Evolutionary conservation across 805 yeast genomes (phyloP).

Genomic region (Saccharomyces kudriavzevii): DNA sequence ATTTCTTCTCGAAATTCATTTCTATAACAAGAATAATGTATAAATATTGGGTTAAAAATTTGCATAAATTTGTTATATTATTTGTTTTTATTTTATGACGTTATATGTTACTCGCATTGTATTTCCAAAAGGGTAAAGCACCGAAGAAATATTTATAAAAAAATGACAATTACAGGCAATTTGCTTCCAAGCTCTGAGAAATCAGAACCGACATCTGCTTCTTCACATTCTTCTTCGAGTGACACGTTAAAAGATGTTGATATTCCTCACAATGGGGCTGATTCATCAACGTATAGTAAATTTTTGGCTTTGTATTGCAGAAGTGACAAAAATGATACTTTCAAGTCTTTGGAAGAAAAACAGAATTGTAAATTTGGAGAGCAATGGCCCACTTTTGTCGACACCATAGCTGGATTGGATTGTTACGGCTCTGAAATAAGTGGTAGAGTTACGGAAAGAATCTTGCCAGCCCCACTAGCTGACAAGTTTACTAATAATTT

Average conservation of each 20-base stretch:
- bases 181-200: slow-evolving; percentile 1
- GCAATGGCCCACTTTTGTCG: slow-evolving; percentile 24
- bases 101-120: too few species aligned
- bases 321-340: slow-evolving; percentile 8
- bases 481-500: slow-evolving; percentile 14
- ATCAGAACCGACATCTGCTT: background rate
- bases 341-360: slow-evolving; percentile 29
- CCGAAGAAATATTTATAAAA: slow-evolving; percentile 1
- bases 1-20: background rate
- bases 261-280: slow-evolving; percentile 14
- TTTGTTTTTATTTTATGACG: too few species aligned
- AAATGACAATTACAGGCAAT: slow-evolving; percentile 11
- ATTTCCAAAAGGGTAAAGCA: too few species aligned
- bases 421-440: slow-evolving; percentile 4
- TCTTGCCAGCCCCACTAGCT: slow-evolving; percentile 12
- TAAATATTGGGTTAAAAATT: background rate
- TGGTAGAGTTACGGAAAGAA: slow-evolving; percentile 14
- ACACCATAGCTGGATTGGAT: slow-evolving; percentile 6
- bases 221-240: background rate
- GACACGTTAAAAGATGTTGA: slow-evolving; percentile 8
- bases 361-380: slow-evolving; percentile 23
- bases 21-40: background rate
- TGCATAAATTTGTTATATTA: too few species aligned
- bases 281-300: slow-evolving; percentile 34
- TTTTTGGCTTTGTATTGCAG: slow-evolving; percentile 34